Base-by-base conservation (phyloP, 2,329 filamentous ascomycete genomes). In the Penicillium sp. region DNA sequence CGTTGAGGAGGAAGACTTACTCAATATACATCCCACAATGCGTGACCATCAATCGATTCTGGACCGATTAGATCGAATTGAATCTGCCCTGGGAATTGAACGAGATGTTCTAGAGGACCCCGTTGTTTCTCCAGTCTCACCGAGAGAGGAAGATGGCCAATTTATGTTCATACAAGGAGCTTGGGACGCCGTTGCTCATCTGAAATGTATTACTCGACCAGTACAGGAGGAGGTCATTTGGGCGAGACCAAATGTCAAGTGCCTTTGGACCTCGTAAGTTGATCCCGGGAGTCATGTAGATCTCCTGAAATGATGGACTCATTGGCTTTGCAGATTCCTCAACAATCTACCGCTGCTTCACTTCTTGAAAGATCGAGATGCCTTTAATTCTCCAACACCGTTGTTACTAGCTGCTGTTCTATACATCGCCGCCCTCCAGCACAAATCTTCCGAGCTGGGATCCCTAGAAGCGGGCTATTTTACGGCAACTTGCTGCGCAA, bases 371-470 rank as follows among this genome's bases (percentile, higher is more conserved):
- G 65, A 69, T 35, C 62, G 61, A n/a, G 62, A 59, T 35, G 62
- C 61, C 13, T 70, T 70, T 45, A 55, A 53, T 9, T 62, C 60
- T 3, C 67, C 68, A 4, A 69, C 67, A 9, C 68, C 68, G 6
- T 49, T 70, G 5, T 50, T 70, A 8, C 59, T 70, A 19, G 67
- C 65, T 19, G 68, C 68, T 22, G 60, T 70, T 44, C 62, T 70
- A 13, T 70, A 69, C 39, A 69, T 70, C 33, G 68, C 68, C 27
- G 63, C 68, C n/a, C 59, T 70, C 3, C 66, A 69, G 33, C 59
- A 63, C 42, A 56, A 54, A 26, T 60, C 58, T 13, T 39, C 56
- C 2, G 66, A 68, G 19, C 43, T 66, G 9, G 55, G 56, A 24
- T 62, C 61, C 7, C 39, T 65, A 11, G 60, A 63, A 19, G 50